Evolutionary conservation across 148 eudicot species (phyloP).

Genomic region (Rhododendron griersonianum): DNA sequence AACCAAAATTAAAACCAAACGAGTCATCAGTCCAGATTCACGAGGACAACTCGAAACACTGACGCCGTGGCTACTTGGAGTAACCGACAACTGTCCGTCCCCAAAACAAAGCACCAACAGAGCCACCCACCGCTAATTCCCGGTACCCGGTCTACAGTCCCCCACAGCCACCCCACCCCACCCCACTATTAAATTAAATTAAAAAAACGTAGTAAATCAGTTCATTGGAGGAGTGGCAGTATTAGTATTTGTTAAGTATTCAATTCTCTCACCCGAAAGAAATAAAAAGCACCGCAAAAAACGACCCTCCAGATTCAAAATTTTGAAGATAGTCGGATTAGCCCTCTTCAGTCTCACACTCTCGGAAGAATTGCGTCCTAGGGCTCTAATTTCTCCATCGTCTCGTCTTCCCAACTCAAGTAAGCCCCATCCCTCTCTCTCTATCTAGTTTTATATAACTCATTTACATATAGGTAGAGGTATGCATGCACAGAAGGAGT

Average conservation of each 20-base stretch:
- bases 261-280: not conserved
- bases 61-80: too few species aligned
- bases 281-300: not conserved
- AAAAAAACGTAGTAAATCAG: not conserved
- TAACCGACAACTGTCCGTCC: too few species aligned
- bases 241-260: not conserved
- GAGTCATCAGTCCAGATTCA: too few species aligned
- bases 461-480: not conserved
- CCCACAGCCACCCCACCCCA: too few species aligned
- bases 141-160: not conserved
- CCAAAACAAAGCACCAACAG: too few species aligned
- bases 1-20: too few species aligned
- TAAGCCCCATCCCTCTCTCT: not conserved
- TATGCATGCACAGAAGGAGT: not conserved
- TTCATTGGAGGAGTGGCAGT: not conserved
- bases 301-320: constrained; percentile 6
- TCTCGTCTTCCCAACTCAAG: constrained; percentile 5
- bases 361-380: not conserved
- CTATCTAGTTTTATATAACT: not conserved
- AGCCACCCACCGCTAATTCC: not conserved
- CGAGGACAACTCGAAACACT: too few species aligned
- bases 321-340: not conserved
- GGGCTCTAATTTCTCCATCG: not conserved
- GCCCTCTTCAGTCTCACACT: not conserved
- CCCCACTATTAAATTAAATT: too few species aligned